Evolutionary conservation across 805 yeast species (phyloP), one percentile per base, ranked within the genome.

Genomic region (Brettanomyces custersianus): DNA sequence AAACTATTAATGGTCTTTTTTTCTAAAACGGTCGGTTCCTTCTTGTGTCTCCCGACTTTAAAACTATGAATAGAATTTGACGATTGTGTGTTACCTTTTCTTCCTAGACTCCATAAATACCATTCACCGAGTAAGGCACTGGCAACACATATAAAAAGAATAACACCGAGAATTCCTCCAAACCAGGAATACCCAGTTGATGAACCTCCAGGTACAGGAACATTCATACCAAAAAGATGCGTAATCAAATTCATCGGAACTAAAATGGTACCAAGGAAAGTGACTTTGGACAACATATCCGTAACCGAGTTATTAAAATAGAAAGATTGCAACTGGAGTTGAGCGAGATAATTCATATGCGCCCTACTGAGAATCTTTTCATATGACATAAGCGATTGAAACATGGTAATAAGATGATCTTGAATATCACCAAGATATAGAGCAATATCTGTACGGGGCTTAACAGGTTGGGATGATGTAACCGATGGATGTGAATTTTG

Each of bases 211-310:
- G 96, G 96, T 20, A 90, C 82, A 10, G 48, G 59, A 13, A 90
- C 97, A 57, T 90, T 90, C 98, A 90, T 90, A 51, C 96, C 96
- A 60, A 90, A 90, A 42, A 88, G 53, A 55, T 96, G 95, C 2
- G 96, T 86, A 31, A 90, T 70, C 39, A 90, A 64, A 55, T 90
- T 90, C 67, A 90, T 69, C 12, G 97, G 97, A 43, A 90, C 81
- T 19, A 90, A 64, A 50, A 90, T 68, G 0, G 96, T 87, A 70
- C 96, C 97, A 27, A 90, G 64, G 40, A 90, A 51, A 0, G 98
- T 88, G 19, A 88, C 95, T 52, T 83, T 82, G 21, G 95, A 84
- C 37, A 90, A 66, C 71, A 90, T 80, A 46, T 77, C 83, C 2
- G 95, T 87, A 25, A 84, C 87, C 46, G 77, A 77, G 52, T 85